Conservation (phyloP, 495 filamentous ascomycete genomes). For the Articulospora tetracladia region DNA sequence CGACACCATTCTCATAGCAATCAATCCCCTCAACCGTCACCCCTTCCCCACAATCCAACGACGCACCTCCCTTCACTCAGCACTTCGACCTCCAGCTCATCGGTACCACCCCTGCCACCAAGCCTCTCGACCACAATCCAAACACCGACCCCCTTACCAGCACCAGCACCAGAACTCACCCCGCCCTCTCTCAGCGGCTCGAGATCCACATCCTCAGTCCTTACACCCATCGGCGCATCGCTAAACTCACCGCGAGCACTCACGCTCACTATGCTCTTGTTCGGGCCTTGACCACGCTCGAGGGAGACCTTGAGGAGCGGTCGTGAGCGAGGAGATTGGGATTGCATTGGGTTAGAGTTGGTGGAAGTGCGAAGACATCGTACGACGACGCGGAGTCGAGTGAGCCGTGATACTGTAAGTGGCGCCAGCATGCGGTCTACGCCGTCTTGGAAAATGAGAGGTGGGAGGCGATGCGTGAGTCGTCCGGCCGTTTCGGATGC, state of each 20-base stretch:
- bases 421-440: slow-evolving; percentile 49
- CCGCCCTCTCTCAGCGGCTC: slow-evolving; percentile 45
- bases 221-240: slow-evolving; percentile 63
- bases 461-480: slow-evolving; percentile 47
- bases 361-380: neutral
- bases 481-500: slow-evolving; percentile 66
- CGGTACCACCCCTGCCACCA: slow-evolving; percentile 43
- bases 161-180: neutral
- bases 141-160: slow-evolving; percentile 36
- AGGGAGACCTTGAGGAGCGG: slow-evolving; percentile 59
- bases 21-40: neutral
- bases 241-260: slow-evolving; percentile 60
- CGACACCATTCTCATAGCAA: neutral
- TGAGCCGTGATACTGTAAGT: slow-evolving; percentile 49
- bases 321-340: slow-evolving; percentile 7
- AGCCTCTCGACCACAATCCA: slow-evolving; percentile 80
- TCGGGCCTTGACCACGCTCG: slow-evolving; percentile 65
- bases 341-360: neutral
- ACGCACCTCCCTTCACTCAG: slow-evolving; percentile 63
- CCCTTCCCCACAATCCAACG: slow-evolving; percentile 50
- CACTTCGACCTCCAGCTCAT: slow-evolving; percentile 61
- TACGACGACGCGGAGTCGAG: slow-evolving; percentile 48
- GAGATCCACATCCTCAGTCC: slow-evolving; percentile 69
- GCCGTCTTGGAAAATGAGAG: slow-evolving; percentile 46
- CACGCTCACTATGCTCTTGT: slow-evolving; percentile 54